Evolutionary conservation across 83 land plant genomes (phyloP), one percentile per base, ranked within the genome.

Genomic region (Isoetes engelmannii): DNA sequence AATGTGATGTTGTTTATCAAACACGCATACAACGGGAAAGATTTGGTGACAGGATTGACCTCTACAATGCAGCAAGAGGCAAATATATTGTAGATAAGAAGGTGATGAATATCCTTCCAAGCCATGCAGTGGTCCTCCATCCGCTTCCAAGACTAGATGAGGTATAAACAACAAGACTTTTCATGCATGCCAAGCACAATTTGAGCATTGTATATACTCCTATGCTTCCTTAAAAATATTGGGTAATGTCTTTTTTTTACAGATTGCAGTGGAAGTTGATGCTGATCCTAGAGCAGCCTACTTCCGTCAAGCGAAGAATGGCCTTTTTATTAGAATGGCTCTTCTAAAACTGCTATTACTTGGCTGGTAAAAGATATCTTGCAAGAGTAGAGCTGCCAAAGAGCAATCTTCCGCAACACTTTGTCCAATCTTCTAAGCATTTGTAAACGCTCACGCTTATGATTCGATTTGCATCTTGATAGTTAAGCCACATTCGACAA

Each of bases 131-230:
- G 44, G 73, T 94, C 44, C 84, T 94, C 85, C 99, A 94, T 75
- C 99, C 99, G 51, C 90, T 94, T 10, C 99, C 99, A 42, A 85
- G 92, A 72, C 97, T 94, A 49, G 99, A 94, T 76, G 99, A 94
- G 88, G 98, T 94, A 60, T 18, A n/a, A n/a, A n/a, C n/a, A n/a
- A n/a, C n/a, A n/a, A n/a, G n/a, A 8, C 13, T 8, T 50, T n/a
- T n/a, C n/a, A n/a, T n/a, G n/a, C n/a, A n/a, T n/a, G n/a, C n/a
- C n/a, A n/a, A n/a, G n/a, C n/a, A 49, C 53, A 49, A 49, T 49
- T 49, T 49, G 12, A 49, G 12, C 10, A 7, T 7, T 49, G 7
- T 49, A 7, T 49, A 7, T 49, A 7, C 12, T 49, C 53, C 53
- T 7, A 7, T 49, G 12, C 7, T 7, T 49, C 10, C 7, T 12